phyloP scores from a whole-genome alignment of 208 protist genomes.

The Naegleria lovaniensis region DNA sequence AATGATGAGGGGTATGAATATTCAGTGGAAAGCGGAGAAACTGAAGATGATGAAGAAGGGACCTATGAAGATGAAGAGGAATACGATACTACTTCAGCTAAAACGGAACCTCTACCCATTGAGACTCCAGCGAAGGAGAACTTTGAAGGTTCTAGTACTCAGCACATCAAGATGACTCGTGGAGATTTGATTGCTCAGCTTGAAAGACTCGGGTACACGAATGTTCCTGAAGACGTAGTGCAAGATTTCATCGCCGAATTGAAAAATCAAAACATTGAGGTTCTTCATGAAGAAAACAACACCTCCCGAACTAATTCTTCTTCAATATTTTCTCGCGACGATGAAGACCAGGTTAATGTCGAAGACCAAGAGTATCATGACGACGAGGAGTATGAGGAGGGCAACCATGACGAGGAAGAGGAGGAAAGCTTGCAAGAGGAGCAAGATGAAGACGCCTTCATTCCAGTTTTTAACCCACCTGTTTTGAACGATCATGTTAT shows the following conservation, averaged over 20 bases:
- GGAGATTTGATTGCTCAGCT: background rate
- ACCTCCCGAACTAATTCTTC: background rate
- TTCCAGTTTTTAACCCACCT: too few relatives aligned
- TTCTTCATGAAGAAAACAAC: background rate
- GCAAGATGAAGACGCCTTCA: background rate
- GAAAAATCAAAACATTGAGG: background rate
- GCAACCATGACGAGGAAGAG: background rate
- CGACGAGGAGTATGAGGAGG: background rate
- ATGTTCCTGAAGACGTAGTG: background rate
- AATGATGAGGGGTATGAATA: background rate
- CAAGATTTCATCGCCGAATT: background rate
- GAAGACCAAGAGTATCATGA: background rate
- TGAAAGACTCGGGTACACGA: background rate
- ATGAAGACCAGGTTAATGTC: background rate
- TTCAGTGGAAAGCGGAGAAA: background rate
- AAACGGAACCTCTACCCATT: too few relatives aligned
- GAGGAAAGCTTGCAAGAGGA: background rate
- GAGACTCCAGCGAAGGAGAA: too few relatives aligned
- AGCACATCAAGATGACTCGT: background rate
- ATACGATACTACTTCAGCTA: background rate
- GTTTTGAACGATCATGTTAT: too few relatives aligned
- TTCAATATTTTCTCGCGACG: background rate
- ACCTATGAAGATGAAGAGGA: background rate
- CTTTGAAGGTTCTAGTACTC: too few relatives aligned
- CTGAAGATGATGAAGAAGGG: background rate